Percentiles rank a stretch among this genome's conserved stretches.
Conservation (phyloP, 2,329 filamentous ascomycete genomes). For the Aaosphaeria arxii region DNA sequence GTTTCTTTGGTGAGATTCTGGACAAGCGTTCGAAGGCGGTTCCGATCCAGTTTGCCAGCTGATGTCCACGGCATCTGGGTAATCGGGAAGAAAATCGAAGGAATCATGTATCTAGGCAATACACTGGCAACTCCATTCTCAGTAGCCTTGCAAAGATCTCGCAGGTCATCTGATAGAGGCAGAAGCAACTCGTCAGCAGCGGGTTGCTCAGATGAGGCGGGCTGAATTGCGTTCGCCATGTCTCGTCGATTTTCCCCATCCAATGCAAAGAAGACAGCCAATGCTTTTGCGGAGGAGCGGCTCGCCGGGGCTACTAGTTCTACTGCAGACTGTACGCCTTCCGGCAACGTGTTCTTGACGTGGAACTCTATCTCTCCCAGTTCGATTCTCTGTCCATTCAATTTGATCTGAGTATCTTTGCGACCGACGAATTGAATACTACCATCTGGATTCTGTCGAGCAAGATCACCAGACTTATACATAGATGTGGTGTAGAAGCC, state of each 20-base stretch:
- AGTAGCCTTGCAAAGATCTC: conserved; percentile 25
- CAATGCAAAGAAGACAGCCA: conserved; percentile 30
- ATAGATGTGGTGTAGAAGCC: conserved; percentile 11
- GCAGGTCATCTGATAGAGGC: conserved; percentile 20
- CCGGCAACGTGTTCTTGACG: conserved; percentile 31
- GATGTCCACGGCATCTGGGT: conserved; percentile 30
- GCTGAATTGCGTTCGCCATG: conserved; percentile 9
- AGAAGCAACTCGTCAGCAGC: conserved; percentile 26
- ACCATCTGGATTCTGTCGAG: conserved; percentile 19
- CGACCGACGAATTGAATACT: conserved; percentile 20
- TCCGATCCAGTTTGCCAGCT: conserved; percentile 32
- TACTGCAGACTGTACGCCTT: conserved; percentile 29
- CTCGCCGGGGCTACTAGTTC: conserved; percentile 30
- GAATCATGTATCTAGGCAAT: conserved; percentile 34
- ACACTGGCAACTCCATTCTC: conserved; percentile 27
- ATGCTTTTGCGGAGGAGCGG: conserved; percentile 24
- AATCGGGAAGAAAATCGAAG: conserved; percentile 30
- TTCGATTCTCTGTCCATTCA: conserved; percentile 19
- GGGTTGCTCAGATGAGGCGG: conserved; percentile 14
- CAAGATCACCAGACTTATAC: conserved; percentile 24
- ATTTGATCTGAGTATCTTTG: conserved; percentile 28
- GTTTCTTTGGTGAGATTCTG: conserved; percentile 26
- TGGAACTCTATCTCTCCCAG: conserved; percentile 29
- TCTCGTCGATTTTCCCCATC: conserved; percentile 9
- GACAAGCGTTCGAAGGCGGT: conserved; percentile 22